Evolutionary conservation across 495 filamentous ascomycete genomes (phyloP).

Genomic region (Opeltia flavorubescens): DNA sequence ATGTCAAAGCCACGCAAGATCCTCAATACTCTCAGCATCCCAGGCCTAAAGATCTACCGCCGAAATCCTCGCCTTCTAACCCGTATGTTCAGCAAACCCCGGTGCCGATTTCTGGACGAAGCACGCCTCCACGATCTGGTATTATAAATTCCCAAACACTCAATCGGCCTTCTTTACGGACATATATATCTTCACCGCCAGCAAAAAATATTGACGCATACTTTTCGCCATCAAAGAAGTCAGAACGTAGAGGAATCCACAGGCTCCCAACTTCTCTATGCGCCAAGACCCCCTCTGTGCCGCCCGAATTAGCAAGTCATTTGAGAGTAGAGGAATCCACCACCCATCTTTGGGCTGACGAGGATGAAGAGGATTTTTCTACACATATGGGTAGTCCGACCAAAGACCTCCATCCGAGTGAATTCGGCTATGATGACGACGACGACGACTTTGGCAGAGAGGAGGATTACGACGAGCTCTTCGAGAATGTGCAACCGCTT

Average conservation of each 20-base stretch:
- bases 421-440: constrained; percentile 11
- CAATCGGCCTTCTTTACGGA: constrained; percentile 6
- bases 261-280: not conserved
- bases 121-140: constrained; percentile 1
- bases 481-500: constrained; percentile 44
- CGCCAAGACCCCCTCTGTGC: not conserved
- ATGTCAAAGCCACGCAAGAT: constrained; percentile 14
- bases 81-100: constrained; percentile 18
- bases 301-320: not conserved
- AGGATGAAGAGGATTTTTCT: constrained; percentile 28
- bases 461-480: constrained; percentile 56
- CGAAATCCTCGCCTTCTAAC: constrained; percentile 4
- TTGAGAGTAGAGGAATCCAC: not conserved
- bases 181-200: constrained; percentile 9
- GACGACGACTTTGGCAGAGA: constrained; percentile 50
- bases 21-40: not conserved
- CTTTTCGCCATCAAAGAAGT: constrained; percentile 14
- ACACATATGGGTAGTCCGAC: constrained; percentile 34
- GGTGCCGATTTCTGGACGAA: not conserved
- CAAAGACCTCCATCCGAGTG: not conserved
- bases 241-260: constrained; percentile 1
- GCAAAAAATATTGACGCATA: constrained; percentile 11
- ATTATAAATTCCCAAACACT: not conserved
- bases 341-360: constrained; percentile 6
- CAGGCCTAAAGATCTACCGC: not conserved